phyloP scores from a whole-genome alignment of 331 rosid genomes.

The Malus hybrid region DNA sequence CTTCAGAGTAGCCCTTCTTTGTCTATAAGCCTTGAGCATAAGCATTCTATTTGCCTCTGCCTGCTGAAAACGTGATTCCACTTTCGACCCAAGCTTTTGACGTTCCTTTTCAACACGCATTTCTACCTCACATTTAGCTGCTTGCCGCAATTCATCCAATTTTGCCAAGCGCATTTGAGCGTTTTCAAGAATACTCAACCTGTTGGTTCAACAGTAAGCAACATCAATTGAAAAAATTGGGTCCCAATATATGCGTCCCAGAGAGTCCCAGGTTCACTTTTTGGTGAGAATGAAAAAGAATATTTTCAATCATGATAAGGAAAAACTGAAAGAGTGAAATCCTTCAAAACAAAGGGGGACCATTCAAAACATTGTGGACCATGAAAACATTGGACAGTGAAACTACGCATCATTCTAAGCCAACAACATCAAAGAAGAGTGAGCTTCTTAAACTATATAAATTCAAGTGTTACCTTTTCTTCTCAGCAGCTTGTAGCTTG shows the following conservation, averaged over 20 bases:
- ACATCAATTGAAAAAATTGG: neutral
- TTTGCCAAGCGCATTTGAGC: conserved; percentile 82
- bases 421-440: neutral
- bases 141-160: conserved; percentile 87
- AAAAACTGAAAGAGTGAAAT: neutral
- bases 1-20: conserved; percentile 75
- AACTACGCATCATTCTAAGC: neutral
- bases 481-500: conserved; percentile 87
- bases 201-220: conserved; percentile 26
- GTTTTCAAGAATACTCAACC: conserved; percentile 65
- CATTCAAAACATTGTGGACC: neutral
- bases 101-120: conserved; percentile 70
- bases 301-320: neutral
- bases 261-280: neutral
- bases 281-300: neutral
- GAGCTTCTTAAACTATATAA: neutral
- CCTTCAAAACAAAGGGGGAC: neutral
- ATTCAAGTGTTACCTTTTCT: conserved; percentile 50
- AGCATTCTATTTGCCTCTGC: conserved; percentile 86
- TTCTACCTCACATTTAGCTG: conserved; percentile 71
- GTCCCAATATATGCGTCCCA: neutral
- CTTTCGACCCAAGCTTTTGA: conserved; percentile 65
- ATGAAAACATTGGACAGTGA: neutral
- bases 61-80: conserved; percentile 74
- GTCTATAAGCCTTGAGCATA: conserved; percentile 73